Evolutionary conservation across 2,329 filamentous ascomycete genomes (phyloP), one percentile per base, ranked within the genome.

Genomic region (Cytospora mali): DNA sequence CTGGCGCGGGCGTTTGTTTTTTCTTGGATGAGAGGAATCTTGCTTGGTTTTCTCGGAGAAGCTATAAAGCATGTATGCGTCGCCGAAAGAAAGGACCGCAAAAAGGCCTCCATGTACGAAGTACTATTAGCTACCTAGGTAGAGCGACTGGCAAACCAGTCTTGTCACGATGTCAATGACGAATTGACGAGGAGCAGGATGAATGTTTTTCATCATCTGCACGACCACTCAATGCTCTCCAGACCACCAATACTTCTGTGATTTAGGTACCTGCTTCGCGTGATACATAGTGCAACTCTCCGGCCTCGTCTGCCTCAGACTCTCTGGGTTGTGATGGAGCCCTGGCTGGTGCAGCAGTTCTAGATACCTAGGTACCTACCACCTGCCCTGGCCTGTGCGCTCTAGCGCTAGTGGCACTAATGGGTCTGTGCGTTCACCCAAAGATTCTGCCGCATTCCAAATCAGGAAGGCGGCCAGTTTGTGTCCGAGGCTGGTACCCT

Each of bases 61-160:
- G n/a, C 31, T 53, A 53, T 39, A 53, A n/a, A 53, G 57, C 57
- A 59, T 59, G 57, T 53, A 59, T 28, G 57, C 57, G 57, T 59
- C 57, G n/a, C 49, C n/a, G 9, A 59, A 48, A 50, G 14, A 25
- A n/a, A 39, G 57, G 57, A 53, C 57, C 46, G 57, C 57, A n/a
- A 46, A 21, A 59, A 59, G 16, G 2, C 21, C 51, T 60, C 21
- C 57, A 60, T 54, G 49, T 60, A 54, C n/a, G n/a, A n/a, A n/a
- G n/a, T n/a, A n/a, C n/a, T 48, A n/a, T 39, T 59, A 42, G 4
- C 5, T 33, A 33, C 11, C 2, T 25, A 29, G 33, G 56, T 33
- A 42, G 39, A 42, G 16, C 39, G 39, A 11, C 10, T 35, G 33
- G 33, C 33, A 18, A 42, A 7, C 31, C 2, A 6, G 9, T 10